Evolutionary conservation across 257 asterid genomes (phyloP), one percentile per base, ranked within the genome.

Genomic region (Rhazya stricta): DNA sequence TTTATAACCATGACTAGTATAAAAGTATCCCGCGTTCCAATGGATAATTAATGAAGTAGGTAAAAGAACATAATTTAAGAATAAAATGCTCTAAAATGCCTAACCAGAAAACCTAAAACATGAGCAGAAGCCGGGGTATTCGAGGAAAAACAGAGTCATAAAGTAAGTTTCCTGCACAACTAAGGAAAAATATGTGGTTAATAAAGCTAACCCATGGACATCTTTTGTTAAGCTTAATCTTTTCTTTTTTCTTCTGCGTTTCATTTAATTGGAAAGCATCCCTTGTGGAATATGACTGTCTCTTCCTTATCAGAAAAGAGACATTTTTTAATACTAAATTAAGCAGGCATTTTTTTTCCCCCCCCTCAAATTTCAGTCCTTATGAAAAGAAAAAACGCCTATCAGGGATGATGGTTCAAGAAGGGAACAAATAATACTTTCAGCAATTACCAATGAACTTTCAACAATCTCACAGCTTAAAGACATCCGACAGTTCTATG

Each of bases 291-390:
- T 12, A 19, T 19, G 7, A 51, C 42, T 34, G 66, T 21, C 36
- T 65, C 41, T 36, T 36, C 69, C 13, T 65, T 23, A 65, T 12
- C 13, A 16, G 29, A 2, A 21, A 34, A 65, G 29, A 65, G 11
- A 19, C 36, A 18, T 19, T 15, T n/a, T 18, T 65, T 23, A 36
- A 34, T 65, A 34, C 46, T 65, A 65, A 65, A 65, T 65, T 46
- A 65, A 65, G 4, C 69, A 63, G 45, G 45, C 6, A 7, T 27
- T 32, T 63, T 41, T 36, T 21, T 21, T 18, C 36, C 36, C 36
- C 25, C n/a, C n/a, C n/a, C n/a, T n/a, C 63, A 57, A 32, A 63
- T 36, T 63, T 63, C 69, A 63, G 46, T 63, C 18, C 69, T 63
- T 63, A 30, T 4, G 21, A 16, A 57, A 54, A 18, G 25, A 18